Evolutionary conservation across 306 rosid species (phyloP).

Genomic region (Vigna mungo): DNA sequence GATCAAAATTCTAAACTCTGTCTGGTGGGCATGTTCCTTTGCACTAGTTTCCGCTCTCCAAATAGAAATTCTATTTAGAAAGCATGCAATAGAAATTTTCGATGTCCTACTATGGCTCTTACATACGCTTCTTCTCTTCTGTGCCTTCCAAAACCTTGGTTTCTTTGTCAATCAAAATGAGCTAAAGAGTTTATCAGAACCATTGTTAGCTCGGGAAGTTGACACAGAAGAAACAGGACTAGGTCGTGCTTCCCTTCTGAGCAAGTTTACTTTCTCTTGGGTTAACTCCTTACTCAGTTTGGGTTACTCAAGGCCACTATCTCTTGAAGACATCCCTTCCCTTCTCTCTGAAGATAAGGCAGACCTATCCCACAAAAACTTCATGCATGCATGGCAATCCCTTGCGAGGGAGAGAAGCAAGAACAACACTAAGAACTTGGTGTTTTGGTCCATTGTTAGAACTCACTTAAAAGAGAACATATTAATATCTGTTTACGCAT

Average conservation of each 20-base stretch:
- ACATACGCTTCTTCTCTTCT: constrained; percentile 51
- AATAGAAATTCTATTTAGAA: constrained; percentile 42
- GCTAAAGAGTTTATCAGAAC: constrained; percentile 7
- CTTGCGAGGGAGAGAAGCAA: background rate
- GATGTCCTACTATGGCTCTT: constrained; percentile 50
- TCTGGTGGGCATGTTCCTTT: constrained; percentile 61
- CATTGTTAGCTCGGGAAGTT: constrained; percentile 1
- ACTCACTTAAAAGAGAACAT: background rate
- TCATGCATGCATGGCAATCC: constrained; percentile 1
- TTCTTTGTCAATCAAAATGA: constrained; percentile 21
- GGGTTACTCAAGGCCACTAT: constrained; percentile 60
- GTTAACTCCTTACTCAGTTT: constrained; percentile 56
- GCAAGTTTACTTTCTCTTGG: constrained; percentile 71
- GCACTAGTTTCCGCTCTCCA: constrained; percentile 48
- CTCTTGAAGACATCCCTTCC: constrained; percentile 36
- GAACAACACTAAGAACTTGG: background rate
- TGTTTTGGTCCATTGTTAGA: background rate
- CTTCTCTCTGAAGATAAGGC: constrained; percentile 9
- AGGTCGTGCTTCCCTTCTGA: constrained; percentile 41
- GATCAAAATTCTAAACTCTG: constrained; percentile 44
- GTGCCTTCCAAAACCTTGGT: constrained; percentile 50
- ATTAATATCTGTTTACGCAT: background rate
- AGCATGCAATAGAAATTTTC: constrained; percentile 20
- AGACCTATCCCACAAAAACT: background rate
- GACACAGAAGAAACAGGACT: constrained; percentile 40